Percentiles rank a stretch among this genome's conserved stretches.
phyloP scores from a whole-genome alignment of 352 stramenopile genomes.

The Globisporangium heterothallicum region DNA sequence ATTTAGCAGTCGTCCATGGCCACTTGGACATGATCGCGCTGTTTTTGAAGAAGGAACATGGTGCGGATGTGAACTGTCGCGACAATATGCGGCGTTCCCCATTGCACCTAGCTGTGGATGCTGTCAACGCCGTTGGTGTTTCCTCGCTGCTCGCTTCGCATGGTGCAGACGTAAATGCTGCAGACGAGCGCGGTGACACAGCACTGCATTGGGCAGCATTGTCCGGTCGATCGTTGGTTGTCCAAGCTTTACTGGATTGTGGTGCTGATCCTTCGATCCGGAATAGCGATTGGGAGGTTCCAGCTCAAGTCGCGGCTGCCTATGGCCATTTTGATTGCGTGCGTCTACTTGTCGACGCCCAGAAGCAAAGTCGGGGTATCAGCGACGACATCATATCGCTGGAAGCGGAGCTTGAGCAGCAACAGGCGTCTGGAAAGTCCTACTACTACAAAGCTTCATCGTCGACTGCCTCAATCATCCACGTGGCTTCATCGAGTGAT shows the following conservation, averaged over 20 bases:
- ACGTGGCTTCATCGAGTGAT: neutral
- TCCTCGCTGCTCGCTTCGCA: conserved; percentile 22
- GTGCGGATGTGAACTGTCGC: conserved; percentile 14
- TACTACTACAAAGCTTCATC: conserved; percentile 24
- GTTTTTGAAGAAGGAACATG: conserved; percentile 20
- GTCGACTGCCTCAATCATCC: conserved; percentile 2
- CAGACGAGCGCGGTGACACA: conserved; percentile 62
- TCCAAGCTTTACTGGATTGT: conserved; percentile 30
- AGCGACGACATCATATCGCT: conserved; percentile 2
- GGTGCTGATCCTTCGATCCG: conserved; percentile 38
- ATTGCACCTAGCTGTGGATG: conserved; percentile 37
- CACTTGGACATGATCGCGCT: conserved; percentile 28
- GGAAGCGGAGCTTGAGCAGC: conserved; percentile 29
- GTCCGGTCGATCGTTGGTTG: conserved; percentile 31
- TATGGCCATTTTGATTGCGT: conserved; percentile 45
- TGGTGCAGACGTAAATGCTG: conserved; percentile 37
- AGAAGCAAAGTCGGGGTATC: conserved; percentile 6
- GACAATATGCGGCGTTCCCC: conserved; percentile 32
- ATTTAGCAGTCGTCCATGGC: conserved; percentile 29
- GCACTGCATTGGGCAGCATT: conserved; percentile 63
- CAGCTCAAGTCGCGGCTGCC: conserved; percentile 38
- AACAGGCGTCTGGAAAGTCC: conserved; percentile 22
- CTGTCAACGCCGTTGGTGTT: conserved; percentile 10
- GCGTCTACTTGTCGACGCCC: conserved; percentile 27
- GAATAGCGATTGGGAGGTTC: conserved; percentile 60